Conservation (phyloP, 805 yeast species). For the Kodamaea hsintzibuensis region DNA sequence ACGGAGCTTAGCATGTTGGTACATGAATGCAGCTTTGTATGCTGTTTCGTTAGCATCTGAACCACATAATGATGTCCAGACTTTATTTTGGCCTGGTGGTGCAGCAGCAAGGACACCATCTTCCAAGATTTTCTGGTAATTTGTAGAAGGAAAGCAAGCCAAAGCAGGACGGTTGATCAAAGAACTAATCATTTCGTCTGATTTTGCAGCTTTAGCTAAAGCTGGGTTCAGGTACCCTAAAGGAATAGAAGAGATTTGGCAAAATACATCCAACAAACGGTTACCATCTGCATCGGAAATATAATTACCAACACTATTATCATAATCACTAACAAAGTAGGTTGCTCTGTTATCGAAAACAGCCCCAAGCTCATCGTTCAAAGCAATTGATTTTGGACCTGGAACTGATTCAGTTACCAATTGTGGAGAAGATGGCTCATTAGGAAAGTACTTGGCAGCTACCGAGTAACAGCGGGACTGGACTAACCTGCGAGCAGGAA, state of each 20-base stretch:
- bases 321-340: conserved; percentile 42
- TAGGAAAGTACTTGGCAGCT: conserved; percentile 34
- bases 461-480: conserved; percentile 15
- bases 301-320: conserved; percentile 40
- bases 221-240: conserved; percentile 47
- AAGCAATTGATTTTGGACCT: conserved; percentile 34
- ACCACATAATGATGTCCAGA: conserved; percentile 69
- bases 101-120: conserved; percentile 61
- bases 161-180: conserved; percentile 45
- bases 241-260: conserved; percentile 46
- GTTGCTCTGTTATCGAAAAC: conserved; percentile 45
- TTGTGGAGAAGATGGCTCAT: conserved; percentile 36
- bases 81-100: conserved; percentile 58
- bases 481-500: background rate
- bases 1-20: conserved; percentile 56
- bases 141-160: conserved; percentile 40
- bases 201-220: conserved; percentile 36
- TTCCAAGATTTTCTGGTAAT: conserved; percentile 46
- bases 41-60: conserved; percentile 74
- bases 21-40: conserved; percentile 70
- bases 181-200: conserved; percentile 43
- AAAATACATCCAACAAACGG: conserved; percentile 40
- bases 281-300: conserved; percentile 45
- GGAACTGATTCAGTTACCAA: conserved; percentile 34
- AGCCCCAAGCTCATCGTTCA: conserved; percentile 36